These are phyloP conservation scores for Immersiella caudata DNA, from an alignment of 495 filamentous ascomycete species.

Conservation along the genomic window DNA sequence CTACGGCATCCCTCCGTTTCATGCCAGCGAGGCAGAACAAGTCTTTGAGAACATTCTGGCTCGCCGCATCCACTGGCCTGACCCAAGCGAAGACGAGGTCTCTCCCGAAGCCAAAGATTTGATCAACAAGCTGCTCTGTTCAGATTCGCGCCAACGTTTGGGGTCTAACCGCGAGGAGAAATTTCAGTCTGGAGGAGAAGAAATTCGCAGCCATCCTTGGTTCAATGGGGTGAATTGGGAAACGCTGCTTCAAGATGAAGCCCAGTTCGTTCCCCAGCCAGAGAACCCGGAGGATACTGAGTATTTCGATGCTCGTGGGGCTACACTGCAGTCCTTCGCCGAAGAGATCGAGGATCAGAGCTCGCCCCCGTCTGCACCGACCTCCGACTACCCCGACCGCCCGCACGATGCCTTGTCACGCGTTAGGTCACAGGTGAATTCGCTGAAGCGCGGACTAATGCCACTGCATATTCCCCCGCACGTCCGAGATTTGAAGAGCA, in stretches of 20 bases:
- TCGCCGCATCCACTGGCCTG: slow-evolving; percentile 87
- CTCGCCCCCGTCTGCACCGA: slow-evolving; percentile 68
- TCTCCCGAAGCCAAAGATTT: slow-evolving; percentile 88
- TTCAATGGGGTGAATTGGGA: slow-evolving; percentile 89
- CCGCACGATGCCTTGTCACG: slow-evolving; percentile 94
- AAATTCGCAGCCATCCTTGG: slow-evolving; percentile 89
- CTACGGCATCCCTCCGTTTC: slow-evolving; percentile 90
- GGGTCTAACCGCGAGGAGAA: slow-evolving; percentile 83
- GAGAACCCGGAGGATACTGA: slow-evolving; percentile 97
- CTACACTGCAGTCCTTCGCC: slow-evolving; percentile 83
- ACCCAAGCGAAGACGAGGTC: slow-evolving; percentile 67
- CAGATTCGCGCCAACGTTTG: slow-evolving; percentile 76
- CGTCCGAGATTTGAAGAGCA: slow-evolving; percentile 83
- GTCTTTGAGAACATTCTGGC: slow-evolving; percentile 96
- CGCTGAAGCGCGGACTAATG: slow-evolving; percentile 83
- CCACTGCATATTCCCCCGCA: slow-evolving; percentile 95
- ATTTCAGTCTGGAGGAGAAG: slow-evolving; percentile 77
- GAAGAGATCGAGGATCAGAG: slow-evolving; percentile 92
- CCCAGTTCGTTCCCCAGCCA: slow-evolving; percentile 89
- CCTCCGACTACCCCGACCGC: slow-evolving; percentile 74
- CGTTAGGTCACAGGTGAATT: slow-evolving; percentile 81
- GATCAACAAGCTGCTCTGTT: slow-evolving; percentile 85
- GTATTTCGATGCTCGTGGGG: slow-evolving; percentile 93
- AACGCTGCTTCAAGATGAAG: slow-evolving; percentile 85
- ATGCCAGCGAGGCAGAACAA: slow-evolving; percentile 84